Evolutionary conservation across 176 grass and related monocot species (phyloP).

Genomic region (Triticum timopheevii): DNA sequence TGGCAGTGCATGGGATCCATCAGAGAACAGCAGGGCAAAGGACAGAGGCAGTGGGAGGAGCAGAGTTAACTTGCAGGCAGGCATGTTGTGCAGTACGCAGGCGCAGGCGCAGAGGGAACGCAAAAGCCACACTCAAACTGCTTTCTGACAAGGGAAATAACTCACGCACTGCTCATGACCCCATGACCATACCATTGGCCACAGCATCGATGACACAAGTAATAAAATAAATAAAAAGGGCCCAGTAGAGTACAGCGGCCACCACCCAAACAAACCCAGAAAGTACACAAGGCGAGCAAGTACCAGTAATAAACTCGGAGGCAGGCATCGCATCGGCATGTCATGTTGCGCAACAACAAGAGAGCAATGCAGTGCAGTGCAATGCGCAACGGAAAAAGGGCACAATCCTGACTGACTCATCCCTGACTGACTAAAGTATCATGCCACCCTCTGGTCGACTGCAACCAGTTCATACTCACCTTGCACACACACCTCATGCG

Average conservation of each 20-base stretch:
- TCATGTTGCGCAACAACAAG: too few relatives aligned
- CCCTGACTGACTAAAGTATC: constrained; percentile 36
- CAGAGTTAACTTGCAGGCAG: constrained; percentile 36
- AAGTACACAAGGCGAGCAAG: not conserved
- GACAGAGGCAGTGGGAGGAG: not conserved
- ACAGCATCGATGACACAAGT: not conserved
- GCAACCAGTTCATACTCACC: not conserved
- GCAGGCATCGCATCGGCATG: too few relatives aligned
- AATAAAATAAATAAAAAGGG: not conserved
- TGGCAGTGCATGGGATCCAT: constrained; percentile 20
- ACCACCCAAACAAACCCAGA: too few relatives aligned
- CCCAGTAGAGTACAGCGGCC: too few relatives aligned
- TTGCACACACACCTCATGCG: not conserved
- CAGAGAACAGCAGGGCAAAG: constrained; percentile 7
- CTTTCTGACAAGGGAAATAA: constrained; percentile 38
- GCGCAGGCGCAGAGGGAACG: not conserved
- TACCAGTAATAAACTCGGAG: too few relatives aligned
- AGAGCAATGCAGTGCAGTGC: too few relatives aligned
- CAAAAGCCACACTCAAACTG: constrained; percentile 34
- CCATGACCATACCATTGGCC: not conserved
- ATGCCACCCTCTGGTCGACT: constrained; percentile 32
- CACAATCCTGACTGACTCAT: constrained; percentile 30
- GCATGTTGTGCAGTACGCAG: constrained; percentile 41
- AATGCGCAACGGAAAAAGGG: constrained; percentile 26
- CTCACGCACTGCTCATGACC: constrained; percentile 31